Conservation (phyloP, 805 yeast species). For the Nakazawaea holstii region DNA sequence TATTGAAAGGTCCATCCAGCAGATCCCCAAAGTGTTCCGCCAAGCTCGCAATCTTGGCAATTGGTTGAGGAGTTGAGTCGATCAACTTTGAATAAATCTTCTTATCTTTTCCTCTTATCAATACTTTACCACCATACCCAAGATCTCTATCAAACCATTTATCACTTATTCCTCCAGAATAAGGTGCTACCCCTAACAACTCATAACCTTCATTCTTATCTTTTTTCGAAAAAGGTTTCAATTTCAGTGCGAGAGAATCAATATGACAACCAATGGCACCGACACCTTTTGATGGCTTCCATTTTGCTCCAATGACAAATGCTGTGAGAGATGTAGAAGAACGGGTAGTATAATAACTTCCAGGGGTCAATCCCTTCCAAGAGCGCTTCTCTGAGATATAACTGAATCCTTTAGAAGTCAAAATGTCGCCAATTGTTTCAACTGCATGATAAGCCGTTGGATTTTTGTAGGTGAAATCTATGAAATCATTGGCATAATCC, state of each 20-base stretch:
- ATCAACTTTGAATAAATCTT: conserved; percentile 39
- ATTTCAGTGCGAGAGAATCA: conserved; percentile 61
- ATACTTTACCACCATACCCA: conserved; percentile 75
- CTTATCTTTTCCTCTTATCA: conserved; percentile 36
- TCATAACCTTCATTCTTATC: conserved; percentile 65
- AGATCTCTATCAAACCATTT: conserved; percentile 84
- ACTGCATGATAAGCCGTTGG: conserved; percentile 79
- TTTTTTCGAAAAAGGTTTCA: conserved; percentile 70
- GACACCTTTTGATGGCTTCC: conserved; percentile 59
- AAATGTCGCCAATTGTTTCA: conserved; percentile 37
- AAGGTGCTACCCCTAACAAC: conserved; percentile 77
- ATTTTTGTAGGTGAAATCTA: conserved; percentile 62
- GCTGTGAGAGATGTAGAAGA: conserved; percentile 66
- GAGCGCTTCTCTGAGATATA: conserved; percentile 58
- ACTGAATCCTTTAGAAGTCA: conserved; percentile 58
- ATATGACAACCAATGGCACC: conserved; percentile 71
- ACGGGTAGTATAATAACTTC: conserved; percentile 62
- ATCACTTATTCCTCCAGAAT: conserved; percentile 62
- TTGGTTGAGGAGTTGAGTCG: conserved; percentile 58
- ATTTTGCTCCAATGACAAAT: conserved; percentile 60
- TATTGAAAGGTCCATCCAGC: conserved; percentile 65
- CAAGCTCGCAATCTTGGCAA: conserved; percentile 77
- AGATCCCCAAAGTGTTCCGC: conserved; percentile 84
- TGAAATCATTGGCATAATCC: conserved; percentile 34
- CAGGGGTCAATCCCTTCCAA: conserved; percentile 43